Percentiles rank a stretch among this genome's conserved stretches.
Conservation (phyloP, 2,329 filamentous ascomycete species). For the Sporothrix dimorphospora region DNA sequence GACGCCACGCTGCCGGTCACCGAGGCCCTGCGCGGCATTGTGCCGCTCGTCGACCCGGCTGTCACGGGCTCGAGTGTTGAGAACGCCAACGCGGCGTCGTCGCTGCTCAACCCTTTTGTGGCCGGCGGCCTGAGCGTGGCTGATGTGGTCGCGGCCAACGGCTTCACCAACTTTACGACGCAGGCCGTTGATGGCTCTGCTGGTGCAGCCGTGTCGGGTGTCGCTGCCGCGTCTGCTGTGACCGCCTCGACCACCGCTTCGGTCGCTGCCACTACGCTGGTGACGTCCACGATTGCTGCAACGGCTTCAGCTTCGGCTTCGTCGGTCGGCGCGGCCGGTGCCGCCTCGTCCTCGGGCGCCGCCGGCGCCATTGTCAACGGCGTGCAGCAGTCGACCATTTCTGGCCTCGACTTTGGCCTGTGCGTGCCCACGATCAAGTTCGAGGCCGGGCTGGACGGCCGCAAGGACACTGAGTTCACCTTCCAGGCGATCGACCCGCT, state of each 20-base stretch:
- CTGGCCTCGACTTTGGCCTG: constrained; percentile 54
- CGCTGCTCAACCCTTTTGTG: constrained; percentile 56
- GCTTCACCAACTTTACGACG: constrained; percentile 63
- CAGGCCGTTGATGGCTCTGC: constrained; percentile 40
- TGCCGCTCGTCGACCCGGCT: constrained; percentile 67
- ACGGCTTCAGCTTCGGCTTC: neutral
- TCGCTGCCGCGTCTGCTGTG: constrained; percentile 34
- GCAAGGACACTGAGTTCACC: constrained; percentile 62
- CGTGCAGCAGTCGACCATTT: constrained; percentile 31
- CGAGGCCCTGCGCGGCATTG: constrained; percentile 63
- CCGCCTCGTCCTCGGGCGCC: constrained; percentile 5
- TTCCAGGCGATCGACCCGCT: constrained; percentile 68
- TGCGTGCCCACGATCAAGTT: constrained; percentile 63
- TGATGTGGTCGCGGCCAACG: constrained; percentile 63
- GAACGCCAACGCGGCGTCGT: constrained; percentile 62
- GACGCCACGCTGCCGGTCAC: constrained; percentile 66
- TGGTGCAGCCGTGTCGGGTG: constrained; percentile 42
- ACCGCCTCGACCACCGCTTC: constrained; percentile 21
- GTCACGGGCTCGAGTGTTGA: constrained; percentile 59
- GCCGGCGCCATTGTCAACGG: constrained; percentile 23
- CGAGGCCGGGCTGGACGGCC: constrained; percentile 59
- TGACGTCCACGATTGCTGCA: constrained; percentile 7
- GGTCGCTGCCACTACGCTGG: neutral
- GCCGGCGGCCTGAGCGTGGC: constrained; percentile 66
- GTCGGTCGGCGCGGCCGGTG: constrained; percentile 7